A percentile compares a stretch with the other conserved stretches of the same genome.
Evolutionary conservation across 2,329 filamentous ascomycete species (phyloP).

Genomic region (Nemania abortiva): DNA sequence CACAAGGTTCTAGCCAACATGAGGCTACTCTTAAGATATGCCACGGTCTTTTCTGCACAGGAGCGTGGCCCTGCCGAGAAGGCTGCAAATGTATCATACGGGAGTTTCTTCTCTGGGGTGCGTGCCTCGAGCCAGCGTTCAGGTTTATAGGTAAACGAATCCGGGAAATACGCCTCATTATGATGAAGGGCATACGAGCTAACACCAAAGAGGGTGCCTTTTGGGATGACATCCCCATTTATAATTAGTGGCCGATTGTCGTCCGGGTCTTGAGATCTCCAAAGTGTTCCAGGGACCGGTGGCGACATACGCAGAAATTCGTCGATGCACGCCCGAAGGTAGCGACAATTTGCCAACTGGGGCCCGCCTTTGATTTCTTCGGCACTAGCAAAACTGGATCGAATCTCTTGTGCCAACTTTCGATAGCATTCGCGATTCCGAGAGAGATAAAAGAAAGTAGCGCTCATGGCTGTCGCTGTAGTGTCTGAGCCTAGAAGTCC

Average conservation of each 20-base stretch:
- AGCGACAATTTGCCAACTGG: not conserved
- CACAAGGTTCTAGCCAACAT: slow-evolving; percentile 15
- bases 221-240: not conserved
- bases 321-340: not conserved
- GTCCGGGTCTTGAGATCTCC: not conserved
- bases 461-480: not conserved
- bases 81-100: not conserved
- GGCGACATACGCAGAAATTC: not conserved
- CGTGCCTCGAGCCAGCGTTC: not conserved
- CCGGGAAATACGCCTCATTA: slow-evolving; percentile 1
- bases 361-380: not conserved
- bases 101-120: not conserved
- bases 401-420: not conserved
- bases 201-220: not conserved
- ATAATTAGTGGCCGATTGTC: not conserved
- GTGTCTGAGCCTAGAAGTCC: not conserved
- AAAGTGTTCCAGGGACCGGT: not conserved
- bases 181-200: not conserved
- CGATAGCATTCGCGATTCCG: not conserved
- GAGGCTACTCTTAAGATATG: slow-evolving; percentile 8
- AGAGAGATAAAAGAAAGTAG: not conserved
- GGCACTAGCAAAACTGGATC: not conserved
- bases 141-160: not conserved
- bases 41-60: slow-evolving; percentile 17
- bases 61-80: slow-evolving; percentile 2